Evolutionary conservation across 2,329 filamentous ascomycete species (phyloP).

Genomic region (Fusarium ambrosium): DNA sequence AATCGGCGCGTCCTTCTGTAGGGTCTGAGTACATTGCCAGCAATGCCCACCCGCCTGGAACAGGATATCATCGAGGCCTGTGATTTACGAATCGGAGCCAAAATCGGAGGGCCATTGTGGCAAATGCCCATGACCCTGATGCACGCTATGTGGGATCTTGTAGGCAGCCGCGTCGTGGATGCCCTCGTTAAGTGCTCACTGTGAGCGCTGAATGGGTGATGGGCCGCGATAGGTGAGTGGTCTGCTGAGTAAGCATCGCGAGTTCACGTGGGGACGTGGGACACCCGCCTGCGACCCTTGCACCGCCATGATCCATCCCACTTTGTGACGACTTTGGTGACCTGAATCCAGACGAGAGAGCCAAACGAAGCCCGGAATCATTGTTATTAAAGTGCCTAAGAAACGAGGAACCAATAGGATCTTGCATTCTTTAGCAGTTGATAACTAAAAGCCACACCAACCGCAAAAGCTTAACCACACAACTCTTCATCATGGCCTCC

Average conservation of each 20-base stretch:
- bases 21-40: constrained; percentile 49
- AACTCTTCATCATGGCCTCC: constrained; percentile 70
- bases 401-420: background rate
- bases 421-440: background rate
- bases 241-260: constrained; percentile 54
- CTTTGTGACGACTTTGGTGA: constrained; percentile 44
- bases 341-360: constrained; percentile 21
- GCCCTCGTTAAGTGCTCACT: constrained; percentile 30
- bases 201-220: constrained; percentile 28
- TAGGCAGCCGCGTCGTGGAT: constrained; percentile 51
- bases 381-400: background rate
- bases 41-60: constrained; percentile 36
- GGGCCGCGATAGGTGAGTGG: background rate
- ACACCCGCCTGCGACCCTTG: constrained; percentile 37
- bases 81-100: constrained; percentile 34
- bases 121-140: constrained; percentile 42
- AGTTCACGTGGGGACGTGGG: constrained; percentile 52
- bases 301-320: constrained; percentile 43
- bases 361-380: constrained; percentile 10
- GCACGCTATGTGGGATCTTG: constrained; percentile 30
- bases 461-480: constrained; percentile 11
- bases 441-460: background rate
- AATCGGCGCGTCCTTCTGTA: constrained; percentile 29
- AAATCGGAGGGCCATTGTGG: constrained; percentile 41
- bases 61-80: constrained; percentile 38